phyloP scores from a whole-genome alignment of 495 filamentous ascomycete species.

The Podospora didyma region DNA sequence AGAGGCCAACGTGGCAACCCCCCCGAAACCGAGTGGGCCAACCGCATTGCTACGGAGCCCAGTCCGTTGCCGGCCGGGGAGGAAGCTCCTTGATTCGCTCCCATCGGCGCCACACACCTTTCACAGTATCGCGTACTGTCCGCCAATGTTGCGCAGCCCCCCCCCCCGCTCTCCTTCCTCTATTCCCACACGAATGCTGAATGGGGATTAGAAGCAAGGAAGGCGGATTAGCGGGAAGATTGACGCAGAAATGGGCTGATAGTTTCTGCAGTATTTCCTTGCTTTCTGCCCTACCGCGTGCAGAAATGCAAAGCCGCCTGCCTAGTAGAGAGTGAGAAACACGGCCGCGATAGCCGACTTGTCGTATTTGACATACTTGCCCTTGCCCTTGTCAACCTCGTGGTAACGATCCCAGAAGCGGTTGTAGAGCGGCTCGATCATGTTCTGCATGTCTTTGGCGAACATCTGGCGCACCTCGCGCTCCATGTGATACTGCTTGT shows the following conservation, averaged over 20 bases:
- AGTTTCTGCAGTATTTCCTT: neutral
- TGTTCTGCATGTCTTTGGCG: constrained; percentile 75
- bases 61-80: no score
- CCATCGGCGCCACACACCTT: neutral
- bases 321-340: constrained; percentile 45
- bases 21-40: no score
- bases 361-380: constrained; percentile 97
- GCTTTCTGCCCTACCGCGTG: neutral
- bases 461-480: constrained; percentile 77
- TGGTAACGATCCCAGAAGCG: constrained; percentile 98
- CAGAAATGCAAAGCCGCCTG: neutral
- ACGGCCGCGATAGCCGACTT: constrained; percentile 61
- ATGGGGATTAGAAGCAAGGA: neutral
- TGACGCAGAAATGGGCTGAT: constrained; percentile 18
- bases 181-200: no score
- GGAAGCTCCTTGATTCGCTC: no score
- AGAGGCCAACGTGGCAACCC: no score
- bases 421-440: constrained; percentile 90
- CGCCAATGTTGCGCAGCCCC: neutral
- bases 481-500: constrained; percentile 81
- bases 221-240: no score
- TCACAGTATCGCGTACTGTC: neutral
- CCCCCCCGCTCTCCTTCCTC: neutral
- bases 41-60: no score
- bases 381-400: constrained; percentile 92